Evolutionary conservation across 805 yeast genomes (phyloP).

Genomic region (Barnettozyma populi): DNA sequence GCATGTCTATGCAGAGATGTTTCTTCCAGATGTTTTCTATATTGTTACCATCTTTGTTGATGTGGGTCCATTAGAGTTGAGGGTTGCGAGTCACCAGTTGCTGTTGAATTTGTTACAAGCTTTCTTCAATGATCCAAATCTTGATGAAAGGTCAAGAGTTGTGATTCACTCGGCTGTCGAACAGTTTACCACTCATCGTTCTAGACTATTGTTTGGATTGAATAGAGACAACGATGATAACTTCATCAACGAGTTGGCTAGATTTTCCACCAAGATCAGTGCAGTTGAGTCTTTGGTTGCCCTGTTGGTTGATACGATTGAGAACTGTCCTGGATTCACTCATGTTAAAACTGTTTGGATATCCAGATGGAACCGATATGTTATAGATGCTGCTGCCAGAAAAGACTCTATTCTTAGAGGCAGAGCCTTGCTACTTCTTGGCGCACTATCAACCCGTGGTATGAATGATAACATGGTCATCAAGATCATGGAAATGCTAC

Average conservation of each 20-base stretch:
- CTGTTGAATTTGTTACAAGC: constrained; percentile 67
- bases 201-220: constrained; percentile 64
- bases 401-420: constrained; percentile 55
- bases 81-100: constrained; percentile 55
- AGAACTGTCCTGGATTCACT: constrained; percentile 39
- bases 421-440: constrained; percentile 63
- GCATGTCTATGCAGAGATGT: constrained; percentile 51
- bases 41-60: constrained; percentile 55
- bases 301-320: constrained; percentile 46
- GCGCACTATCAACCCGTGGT: constrained; percentile 60
- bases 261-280: constrained; percentile 34
- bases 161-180: constrained; percentile 41
- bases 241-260: constrained; percentile 30
- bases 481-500: constrained; percentile 30
- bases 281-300: constrained; percentile 57
- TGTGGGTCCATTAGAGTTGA: constrained; percentile 48
- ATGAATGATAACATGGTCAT: constrained; percentile 50
- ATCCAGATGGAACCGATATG: constrained; percentile 58
- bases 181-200: constrained; percentile 50
- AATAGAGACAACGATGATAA: constrained; percentile 45
- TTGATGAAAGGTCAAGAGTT: constrained; percentile 35
- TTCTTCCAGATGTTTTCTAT: constrained; percentile 65
- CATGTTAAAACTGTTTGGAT: constrained; percentile 52
- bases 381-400: constrained; percentile 56
- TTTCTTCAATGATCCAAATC: constrained; percentile 48